These are phyloP conservation scores for Cajanus cajan DNA, from an alignment of 306 rosid species.

Conservation along the genomic window DNA sequence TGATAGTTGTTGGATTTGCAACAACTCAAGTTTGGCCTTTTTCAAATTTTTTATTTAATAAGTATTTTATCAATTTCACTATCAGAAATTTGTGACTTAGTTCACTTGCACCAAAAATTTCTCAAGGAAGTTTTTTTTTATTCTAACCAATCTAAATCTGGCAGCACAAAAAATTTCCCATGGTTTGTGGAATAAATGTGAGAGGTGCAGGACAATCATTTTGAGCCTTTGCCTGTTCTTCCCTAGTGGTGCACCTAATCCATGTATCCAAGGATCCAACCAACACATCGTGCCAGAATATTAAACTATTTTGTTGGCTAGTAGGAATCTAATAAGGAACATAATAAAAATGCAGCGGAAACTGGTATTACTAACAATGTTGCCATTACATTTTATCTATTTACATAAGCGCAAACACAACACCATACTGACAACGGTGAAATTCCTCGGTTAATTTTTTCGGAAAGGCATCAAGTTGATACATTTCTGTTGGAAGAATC, in stretches of 20 bases:
- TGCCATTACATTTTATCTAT: neutral
- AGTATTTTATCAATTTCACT: conserved; percentile 30
- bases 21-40: conserved; percentile 40
- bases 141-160: conserved; percentile 32
- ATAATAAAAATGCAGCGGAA: neutral
- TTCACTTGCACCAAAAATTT: conserved; percentile 9
- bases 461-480: neutral
- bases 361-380: neutral
- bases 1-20: conserved; percentile 34
- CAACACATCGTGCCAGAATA: conserved; percentile 29
- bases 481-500: neutral
- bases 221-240: neutral
- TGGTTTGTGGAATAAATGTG: conserved; percentile 36
- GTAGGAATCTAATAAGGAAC: neutral
- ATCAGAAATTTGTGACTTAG: conserved; percentile 14
- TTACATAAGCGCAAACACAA: neutral
- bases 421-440: neutral
- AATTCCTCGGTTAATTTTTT: neutral
- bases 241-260: conserved; percentile 38
- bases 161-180: neutral
- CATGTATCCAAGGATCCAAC: conserved; percentile 27
- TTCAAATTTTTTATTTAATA: neutral
- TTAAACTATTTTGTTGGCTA: conserved; percentile 17
- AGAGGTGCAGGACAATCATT: conserved; percentile 1
- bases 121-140: neutral